Evolutionary conservation across 495 filamentous ascomycete genomes (phyloP), one percentile per base, ranked within the genome.

Genomic region (Aspergillus affinis): DNA sequence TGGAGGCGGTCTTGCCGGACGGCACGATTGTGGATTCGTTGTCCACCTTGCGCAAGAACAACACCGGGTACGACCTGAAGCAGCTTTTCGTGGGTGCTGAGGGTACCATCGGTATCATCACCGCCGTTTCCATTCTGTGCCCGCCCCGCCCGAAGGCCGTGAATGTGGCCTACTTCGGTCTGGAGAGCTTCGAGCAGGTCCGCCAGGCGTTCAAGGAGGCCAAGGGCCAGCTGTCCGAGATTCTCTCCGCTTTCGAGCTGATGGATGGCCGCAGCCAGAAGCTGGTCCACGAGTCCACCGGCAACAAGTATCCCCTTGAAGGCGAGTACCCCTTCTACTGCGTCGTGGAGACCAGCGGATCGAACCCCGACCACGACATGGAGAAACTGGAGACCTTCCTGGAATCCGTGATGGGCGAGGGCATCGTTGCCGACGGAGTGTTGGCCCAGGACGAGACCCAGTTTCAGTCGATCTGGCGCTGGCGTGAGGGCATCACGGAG

Each of bases 1-100:
- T 98, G 30, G 93, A 98, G 77, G 94, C 88, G 8, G 95, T 98
- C 18, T 76, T 98, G 32, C 89, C 94, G 7, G 90, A 98, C 67
- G 94, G 94, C 32, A 96, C 91, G 13, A 83, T 98, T 57, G 81
- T 98, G 15, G 88, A 98, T 61, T 89, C 96, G 57, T 84, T 98
- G 23, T 89, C 83, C 56, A 90, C 81, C 55, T 76, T 98, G 45
- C 87, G 95, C 53, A 98, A 98, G 79, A 98, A 98, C 81, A 98
- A 98, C 76, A 98, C 90, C 56, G 94, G 94, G 21, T 98, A 97
- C 72, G 94, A 98, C 69, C 76, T 98, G 48, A 98, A 98, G 81
- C 94, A 98, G 74, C 84, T 98, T 21, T 97, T 98, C 72, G 95
- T 98, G 63, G 94, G 94, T 20, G 86, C 86, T 21, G 94, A 98